Evolutionary conservation across 2,329 filamentous ascomycete species (phyloP).

Genomic region (Aspergillus tanneri): DNA sequence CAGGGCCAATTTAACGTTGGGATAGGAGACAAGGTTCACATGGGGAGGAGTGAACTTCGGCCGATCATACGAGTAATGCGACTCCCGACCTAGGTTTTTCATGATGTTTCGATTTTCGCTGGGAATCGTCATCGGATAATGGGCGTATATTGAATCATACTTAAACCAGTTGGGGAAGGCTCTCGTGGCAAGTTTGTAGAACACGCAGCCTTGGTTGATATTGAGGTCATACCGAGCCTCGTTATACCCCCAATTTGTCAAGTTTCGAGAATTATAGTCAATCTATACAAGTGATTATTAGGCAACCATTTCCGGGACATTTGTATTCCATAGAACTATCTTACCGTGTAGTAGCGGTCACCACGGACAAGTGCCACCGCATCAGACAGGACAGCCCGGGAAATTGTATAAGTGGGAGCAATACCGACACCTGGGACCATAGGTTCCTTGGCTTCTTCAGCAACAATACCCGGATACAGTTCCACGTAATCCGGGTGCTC

Average conservation of each 20-base stretch:
- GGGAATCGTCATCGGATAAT: conserved; percentile 71
- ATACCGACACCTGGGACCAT: conserved; percentile 75
- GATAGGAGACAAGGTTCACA: conserved; percentile 61
- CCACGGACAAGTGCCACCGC: conserved; percentile 76
- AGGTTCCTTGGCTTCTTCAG: conserved; percentile 71
- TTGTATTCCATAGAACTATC: not conserved
- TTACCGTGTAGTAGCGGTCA: conserved; percentile 70
- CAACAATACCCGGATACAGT: conserved; percentile 74
- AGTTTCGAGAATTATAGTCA: conserved; percentile 70
- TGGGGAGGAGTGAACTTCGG: conserved; percentile 54
- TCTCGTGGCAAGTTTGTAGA: conserved; percentile 78
- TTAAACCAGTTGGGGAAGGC: conserved; percentile 80
- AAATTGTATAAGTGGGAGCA: conserved; percentile 72
- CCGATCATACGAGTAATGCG: conserved; percentile 68
- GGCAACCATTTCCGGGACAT: conserved; percentile 25
- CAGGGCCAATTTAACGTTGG: conserved; percentile 61
- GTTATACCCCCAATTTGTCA: conserved; percentile 83
- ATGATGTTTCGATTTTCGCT: conserved; percentile 71
- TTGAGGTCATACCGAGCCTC: conserved; percentile 70
- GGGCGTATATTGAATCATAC: conserved; percentile 74
- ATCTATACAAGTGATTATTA: conserved; percentile 28
- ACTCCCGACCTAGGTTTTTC: conserved; percentile 63
- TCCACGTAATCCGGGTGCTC: conserved; percentile 78
- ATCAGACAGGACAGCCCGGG: conserved; percentile 72
- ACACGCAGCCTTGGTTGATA: conserved; percentile 76